Evolutionary conservation across 2,329 filamentous ascomycete genomes (phyloP).

Genomic region (Colletotrichum cordylinicola): DNA sequence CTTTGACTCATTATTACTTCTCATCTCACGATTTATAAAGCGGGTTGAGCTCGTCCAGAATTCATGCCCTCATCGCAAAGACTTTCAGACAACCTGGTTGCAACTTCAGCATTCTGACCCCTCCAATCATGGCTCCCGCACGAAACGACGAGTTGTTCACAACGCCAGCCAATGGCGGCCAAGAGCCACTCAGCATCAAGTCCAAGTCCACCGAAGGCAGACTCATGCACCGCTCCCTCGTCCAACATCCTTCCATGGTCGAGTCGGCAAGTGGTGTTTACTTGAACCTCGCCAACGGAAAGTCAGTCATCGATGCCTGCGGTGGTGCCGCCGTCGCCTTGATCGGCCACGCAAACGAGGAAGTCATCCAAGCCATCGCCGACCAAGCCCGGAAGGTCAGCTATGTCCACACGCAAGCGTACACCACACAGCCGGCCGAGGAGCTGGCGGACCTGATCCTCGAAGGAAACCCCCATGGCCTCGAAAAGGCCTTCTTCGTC

Average conservation of each 20-base stretch:
- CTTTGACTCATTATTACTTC: neutral
- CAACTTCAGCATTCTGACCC: neutral
- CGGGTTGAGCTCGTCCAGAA: neutral
- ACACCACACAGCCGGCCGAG: conserved; percentile 50
- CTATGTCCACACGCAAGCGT: conserved; percentile 32
- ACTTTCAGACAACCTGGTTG: neutral
- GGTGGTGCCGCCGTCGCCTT: conserved; percentile 39
- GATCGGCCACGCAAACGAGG: conserved; percentile 34
- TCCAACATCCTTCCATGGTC: conserved; percentile 36
- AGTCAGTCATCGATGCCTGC: conserved; percentile 38
- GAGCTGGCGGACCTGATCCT: conserved; percentile 29
- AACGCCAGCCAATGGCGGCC: neutral
- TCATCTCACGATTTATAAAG: neutral
- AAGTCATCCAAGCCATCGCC: conserved; percentile 32
- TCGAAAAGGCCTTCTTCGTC: conserved; percentile 24
- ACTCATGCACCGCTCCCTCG: conserved; percentile 40
- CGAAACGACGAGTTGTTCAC: conserved; percentile 14
- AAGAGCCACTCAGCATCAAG: neutral
- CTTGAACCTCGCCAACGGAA: conserved; percentile 37
- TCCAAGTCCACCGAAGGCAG: conserved; percentile 3
- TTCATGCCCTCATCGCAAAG: neutral
- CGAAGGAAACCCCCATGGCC: conserved; percentile 9
- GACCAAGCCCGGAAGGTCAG: conserved; percentile 31
- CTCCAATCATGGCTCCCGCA: conserved; percentile 22
- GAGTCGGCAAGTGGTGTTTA: conserved; percentile 46